Conservation (phyloP, 345 rosid genomes). For the Pistacia integerrima region DNA sequence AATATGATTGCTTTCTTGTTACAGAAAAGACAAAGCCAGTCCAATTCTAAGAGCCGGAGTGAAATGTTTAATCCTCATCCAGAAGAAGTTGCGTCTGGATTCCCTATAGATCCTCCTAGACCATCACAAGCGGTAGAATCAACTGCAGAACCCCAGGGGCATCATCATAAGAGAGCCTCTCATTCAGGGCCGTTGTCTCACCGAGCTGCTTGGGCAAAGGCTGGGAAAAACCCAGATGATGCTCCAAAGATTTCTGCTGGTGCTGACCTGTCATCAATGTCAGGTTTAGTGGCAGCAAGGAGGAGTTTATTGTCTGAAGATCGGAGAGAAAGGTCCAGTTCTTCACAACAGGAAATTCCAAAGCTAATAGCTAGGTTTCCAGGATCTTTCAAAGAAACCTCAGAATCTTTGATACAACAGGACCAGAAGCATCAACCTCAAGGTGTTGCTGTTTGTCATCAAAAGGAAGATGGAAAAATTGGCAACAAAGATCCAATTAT, state of each 20-base stretch:
- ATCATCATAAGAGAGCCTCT: conserved; percentile 78
- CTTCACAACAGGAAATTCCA: conserved; percentile 55
- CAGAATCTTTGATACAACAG: conserved; percentile 57
- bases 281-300: conserved; percentile 60
- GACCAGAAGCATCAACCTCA: conserved; percentile 56
- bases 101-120: conserved; percentile 97
- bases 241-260: conserved; percentile 55
- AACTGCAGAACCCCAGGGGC: conserved; percentile 57
- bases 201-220: conserved; percentile 75
- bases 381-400: conserved; percentile 88
- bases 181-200: conserved; percentile 93
- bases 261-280: conserved; percentile 57
- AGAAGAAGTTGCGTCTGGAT: conserved; percentile 98
- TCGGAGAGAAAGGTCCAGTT: conserved; percentile 46
- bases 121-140: conserved; percentile 75
- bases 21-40: conserved; percentile 84
- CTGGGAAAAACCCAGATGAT: conserved; percentile 64
- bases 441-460: conserved; percentile 37
- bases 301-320: conserved; percentile 64
- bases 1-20: conserved; percentile 13
- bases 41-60: conserved; percentile 82
- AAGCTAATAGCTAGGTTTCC: conserved; percentile 76
- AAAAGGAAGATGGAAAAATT: conserved; percentile 62
- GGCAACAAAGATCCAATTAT: conserved; percentile 70
- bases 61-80: conserved; percentile 98